phyloP scores from a whole-genome alignment of 1,284 basidiomycete species.

The Leccinum subfulvum region DNA sequence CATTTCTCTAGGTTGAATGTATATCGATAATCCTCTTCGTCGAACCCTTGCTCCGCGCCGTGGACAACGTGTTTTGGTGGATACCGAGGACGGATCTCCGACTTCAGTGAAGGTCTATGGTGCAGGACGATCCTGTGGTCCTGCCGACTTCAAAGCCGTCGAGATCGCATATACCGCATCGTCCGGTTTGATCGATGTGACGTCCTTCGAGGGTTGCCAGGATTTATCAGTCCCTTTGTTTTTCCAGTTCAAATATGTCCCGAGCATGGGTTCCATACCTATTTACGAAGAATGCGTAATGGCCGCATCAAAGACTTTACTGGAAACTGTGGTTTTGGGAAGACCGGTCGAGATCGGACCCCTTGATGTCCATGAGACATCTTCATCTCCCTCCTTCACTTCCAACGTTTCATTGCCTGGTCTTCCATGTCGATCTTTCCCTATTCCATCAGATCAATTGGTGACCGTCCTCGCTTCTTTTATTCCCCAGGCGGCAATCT shows the following conservation, averaged over 20 bases:
- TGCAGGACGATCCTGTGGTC: slow-evolving; percentile 77
- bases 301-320: slow-evolving; percentile 94
- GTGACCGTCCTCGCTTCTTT: no score
- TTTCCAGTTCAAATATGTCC: slow-evolving; percentile 86
- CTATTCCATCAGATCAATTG: no score
- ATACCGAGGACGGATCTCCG: slow-evolving; percentile 46
- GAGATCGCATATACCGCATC: slow-evolving; percentile 65
- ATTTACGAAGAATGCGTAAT: slow-evolving; percentile 93
- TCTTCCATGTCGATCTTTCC: no score
- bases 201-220: slow-evolving; percentile 82
- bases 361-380: slow-evolving; percentile 75
- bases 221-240: slow-evolving; percentile 77
- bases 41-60: slow-evolving; percentile 83
- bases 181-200: slow-evolving; percentile 67
- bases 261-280: slow-evolving; percentile 86
- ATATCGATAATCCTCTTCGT: slow-evolving; percentile 88
- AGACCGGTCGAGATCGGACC: slow-evolving; percentile 65
- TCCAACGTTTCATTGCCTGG: no score
- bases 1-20: slow-evolving; percentile 81
- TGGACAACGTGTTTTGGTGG: slow-evolving; percentile 75
- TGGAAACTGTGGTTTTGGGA: slow-evolving; percentile 97
- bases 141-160: slow-evolving; percentile 77
- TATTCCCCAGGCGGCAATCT: no score
- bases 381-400: no score
- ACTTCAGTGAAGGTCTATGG: slow-evolving; percentile 68